Conservation (phyloP, 2,329 filamentous ascomycete genomes). For the Triangularia setosa region DNA sequence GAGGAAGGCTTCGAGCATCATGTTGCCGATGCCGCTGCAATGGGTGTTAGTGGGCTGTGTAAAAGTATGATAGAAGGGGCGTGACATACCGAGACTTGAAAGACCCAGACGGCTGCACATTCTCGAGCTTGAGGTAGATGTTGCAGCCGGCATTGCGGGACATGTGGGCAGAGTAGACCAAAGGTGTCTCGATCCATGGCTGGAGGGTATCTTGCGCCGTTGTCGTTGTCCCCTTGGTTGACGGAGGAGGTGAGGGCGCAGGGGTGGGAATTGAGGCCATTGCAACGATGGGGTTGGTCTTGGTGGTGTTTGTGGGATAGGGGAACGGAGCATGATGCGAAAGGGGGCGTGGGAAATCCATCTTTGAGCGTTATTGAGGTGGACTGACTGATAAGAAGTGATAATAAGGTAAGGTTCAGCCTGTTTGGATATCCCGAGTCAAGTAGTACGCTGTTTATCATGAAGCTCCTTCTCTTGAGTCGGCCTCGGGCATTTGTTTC, state of each 20-base stretch:
- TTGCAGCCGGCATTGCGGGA: slow-evolving; percentile 68
- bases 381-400: background rate
- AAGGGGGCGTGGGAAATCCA: background rate
- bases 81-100: slow-evolving; percentile 66
- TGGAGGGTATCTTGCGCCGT: background rate
- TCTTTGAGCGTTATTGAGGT: background rate
- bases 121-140: slow-evolving; percentile 80
- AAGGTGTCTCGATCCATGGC: slow-evolving; percentile 66
- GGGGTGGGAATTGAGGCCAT: background rate
- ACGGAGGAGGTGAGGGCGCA: background rate
- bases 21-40: slow-evolving; percentile 61
- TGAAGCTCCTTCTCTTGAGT: background rate
- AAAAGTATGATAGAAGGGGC: background rate
- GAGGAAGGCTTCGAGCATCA: slow-evolving; percentile 52
- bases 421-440: background rate
- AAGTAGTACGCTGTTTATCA: background rate
- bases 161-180: slow-evolving; percentile 60
- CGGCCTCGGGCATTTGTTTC: background rate
- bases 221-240: background rate
- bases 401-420: background rate
- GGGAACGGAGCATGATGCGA: background rate
- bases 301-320: background rate
- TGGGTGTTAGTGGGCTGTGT: background rate
- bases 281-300: background rate
- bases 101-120: slow-evolving; percentile 74